Conservation (phyloP, 441 rosid species). For the Gossypium trilobum region DNA sequence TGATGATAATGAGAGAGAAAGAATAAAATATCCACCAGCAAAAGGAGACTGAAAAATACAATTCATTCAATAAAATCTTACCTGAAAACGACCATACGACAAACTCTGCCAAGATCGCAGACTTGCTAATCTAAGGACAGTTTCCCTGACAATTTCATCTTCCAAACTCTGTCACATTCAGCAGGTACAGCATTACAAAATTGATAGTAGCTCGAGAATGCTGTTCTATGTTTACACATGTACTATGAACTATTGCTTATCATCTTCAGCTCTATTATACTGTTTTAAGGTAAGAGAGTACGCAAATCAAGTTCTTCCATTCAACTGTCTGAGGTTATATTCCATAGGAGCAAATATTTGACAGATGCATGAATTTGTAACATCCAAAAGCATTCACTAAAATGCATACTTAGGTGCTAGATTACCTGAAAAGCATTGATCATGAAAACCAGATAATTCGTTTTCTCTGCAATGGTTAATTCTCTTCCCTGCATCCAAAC, state of each 20-base stretch:
- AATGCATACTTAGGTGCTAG: constrained; percentile 14
- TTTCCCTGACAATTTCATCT: constrained; percentile 82
- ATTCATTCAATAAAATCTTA: constrained; percentile 15
- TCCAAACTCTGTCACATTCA: constrained; percentile 75
- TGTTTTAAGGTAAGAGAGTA: not conserved
- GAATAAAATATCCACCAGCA: constrained; percentile 12
- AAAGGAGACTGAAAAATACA: constrained; percentile 13
- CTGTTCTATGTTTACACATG: not conserved
- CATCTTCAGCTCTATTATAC: not conserved
- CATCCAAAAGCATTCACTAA: not conserved
- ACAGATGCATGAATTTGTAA: constrained; percentile 9
- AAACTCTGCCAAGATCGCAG: constrained; percentile 82
- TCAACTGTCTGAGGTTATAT: not conserved
- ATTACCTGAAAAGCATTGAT: constrained; percentile 97
- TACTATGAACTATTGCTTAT: not conserved
- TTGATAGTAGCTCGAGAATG: constrained; percentile 7
- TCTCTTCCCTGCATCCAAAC: constrained; percentile 64
- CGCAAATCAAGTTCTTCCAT: constrained; percentile 1
- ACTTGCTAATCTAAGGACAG: constrained; percentile 72
- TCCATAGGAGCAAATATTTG: not conserved
- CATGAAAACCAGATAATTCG: constrained; percentile 87
- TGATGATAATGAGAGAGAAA: not conserved
- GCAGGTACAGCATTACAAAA: constrained; percentile 16
- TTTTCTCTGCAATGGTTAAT: constrained; percentile 78
- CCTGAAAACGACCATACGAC: constrained; percentile 96